phyloP scores from a whole-genome alignment of 805 yeast genomes.

The Wickerhamomyces sydowiorum region DNA sequence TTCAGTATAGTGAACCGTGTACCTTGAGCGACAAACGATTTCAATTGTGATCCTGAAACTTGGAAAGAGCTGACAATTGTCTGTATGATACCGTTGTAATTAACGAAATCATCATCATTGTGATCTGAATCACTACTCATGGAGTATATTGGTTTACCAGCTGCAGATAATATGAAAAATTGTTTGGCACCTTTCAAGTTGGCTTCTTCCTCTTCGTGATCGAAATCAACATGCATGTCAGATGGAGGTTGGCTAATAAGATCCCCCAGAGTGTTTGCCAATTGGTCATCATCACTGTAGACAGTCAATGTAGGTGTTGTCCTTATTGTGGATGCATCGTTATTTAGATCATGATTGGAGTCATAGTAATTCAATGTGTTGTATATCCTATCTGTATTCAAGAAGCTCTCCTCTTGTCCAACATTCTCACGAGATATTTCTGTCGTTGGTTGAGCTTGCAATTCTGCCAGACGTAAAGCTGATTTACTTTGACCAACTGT shows the following conservation, averaged over 20 bases:
- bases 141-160: slow-evolving; percentile 87
- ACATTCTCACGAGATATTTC: slow-evolving; percentile 23
- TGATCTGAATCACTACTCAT: slow-evolving; percentile 44
- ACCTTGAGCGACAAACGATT: slow-evolving; percentile 46
- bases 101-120: slow-evolving; percentile 56
- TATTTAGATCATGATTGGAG: background rate
- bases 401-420: slow-evolving; percentile 6
- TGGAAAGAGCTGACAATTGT: slow-evolving; percentile 71
- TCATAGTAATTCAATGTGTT: slow-evolving; percentile 4
- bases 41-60: slow-evolving; percentile 31
- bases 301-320: slow-evolving; percentile 25
- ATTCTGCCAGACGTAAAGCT: slow-evolving; percentile 10
- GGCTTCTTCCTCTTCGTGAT: slow-evolving; percentile 9
- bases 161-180: slow-evolving; percentile 70
- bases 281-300: slow-evolving; percentile 20
- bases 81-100: slow-evolving; percentile 75
- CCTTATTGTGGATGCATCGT: slow-evolving; percentile 14
- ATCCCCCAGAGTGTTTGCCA: slow-evolving; percentile 15
- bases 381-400: slow-evolving; percentile 4
- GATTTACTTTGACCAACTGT: slow-evolving; percentile 12
- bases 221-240: slow-evolving; percentile 7
- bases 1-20: slow-evolving; percentile 53
- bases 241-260: slow-evolving; percentile 19
- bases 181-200: slow-evolving; percentile 40
- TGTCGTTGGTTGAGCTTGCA: slow-evolving; percentile 28